These are phyloP conservation scores for Fusarium sp. DNA, from an alignment of 2,329 filamentous ascomycete genomes.

Conservation along the genomic window DNA sequence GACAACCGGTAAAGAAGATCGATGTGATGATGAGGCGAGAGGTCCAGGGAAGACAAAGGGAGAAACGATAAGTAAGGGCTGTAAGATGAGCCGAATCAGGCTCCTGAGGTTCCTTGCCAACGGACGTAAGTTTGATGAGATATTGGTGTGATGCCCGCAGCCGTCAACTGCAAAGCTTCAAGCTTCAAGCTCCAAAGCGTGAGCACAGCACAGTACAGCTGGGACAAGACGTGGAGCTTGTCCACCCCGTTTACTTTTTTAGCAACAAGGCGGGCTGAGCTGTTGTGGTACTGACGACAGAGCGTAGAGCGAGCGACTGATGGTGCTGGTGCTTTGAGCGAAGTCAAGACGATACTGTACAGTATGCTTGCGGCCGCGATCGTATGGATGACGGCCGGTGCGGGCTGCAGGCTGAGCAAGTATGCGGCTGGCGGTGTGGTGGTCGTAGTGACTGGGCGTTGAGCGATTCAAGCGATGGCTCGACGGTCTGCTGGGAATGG, in stretches of 20 bases:
- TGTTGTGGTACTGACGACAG: constrained; percentile 46
- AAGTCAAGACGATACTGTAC: constrained; percentile 29
- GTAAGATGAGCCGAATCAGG: constrained; percentile 38
- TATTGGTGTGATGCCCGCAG: constrained; percentile 44
- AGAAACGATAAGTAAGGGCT: constrained; percentile 46
- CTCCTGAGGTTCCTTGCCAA: constrained; percentile 34
- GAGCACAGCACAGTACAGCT: constrained; percentile 23
- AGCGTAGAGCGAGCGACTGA: constrained; percentile 31
- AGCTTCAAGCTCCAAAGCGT: not conserved
- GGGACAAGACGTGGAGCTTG: constrained; percentile 38
- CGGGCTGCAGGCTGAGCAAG: constrained; percentile 49
- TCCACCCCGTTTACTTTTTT: constrained; percentile 35
- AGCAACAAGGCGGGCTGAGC: constrained; percentile 32
- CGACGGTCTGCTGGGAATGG: constrained; percentile 50
- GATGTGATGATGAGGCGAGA: constrained; percentile 41
- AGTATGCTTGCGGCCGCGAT: constrained; percentile 48
- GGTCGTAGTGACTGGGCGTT: constrained; percentile 49
- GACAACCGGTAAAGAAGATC: constrained; percentile 41
- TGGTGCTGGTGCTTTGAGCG: constrained; percentile 41
- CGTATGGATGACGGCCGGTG: constrained; percentile 49
- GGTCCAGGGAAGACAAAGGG: constrained; percentile 44
- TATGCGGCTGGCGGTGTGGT: constrained; percentile 50
- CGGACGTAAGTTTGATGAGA: constrained; percentile 32
- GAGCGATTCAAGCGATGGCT: constrained; percentile 48
- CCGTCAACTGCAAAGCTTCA: constrained; percentile 36